Evolutionary conservation across 2,329 filamentous ascomycete species (phyloP), one percentile per base, ranked within the genome.

Genomic region (Curvularia eragrostidis): DNA sequence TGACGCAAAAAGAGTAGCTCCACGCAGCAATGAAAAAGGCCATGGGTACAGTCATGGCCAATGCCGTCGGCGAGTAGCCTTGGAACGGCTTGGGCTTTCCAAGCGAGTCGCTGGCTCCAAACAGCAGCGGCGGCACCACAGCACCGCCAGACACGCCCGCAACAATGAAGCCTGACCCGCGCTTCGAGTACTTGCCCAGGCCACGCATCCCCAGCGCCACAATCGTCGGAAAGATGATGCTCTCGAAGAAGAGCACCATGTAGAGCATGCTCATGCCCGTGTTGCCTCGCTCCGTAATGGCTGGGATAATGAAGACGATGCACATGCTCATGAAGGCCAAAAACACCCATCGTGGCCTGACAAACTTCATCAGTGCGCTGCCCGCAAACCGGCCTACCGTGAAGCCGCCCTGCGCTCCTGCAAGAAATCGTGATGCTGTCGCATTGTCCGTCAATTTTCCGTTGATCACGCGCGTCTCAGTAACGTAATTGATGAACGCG

Each of bases 141-240:
- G 91, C 90, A 56, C 91, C 91, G 13, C 91, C 90, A 15, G 84
- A 81, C 0, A 93, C 89, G 63, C 88, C 89, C 4, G 82, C 88
- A 1, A 92, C 84, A 63, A 96, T 87, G 73, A 86, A 89, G 1
- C 89, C 89, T 2, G 87, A 88, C 1, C 90, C 91, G 59, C 89
- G 84, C 80, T 93, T 93, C 34, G 88, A 91, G 77, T 94, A 88
- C 18, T 87, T 84, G 5, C 91, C 91, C 1, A 93, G 82, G 2
- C 89, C 90, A 21, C 91, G 86, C 58, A 96, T 87, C 3, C 89
- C 90, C 12, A 95, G 83, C 3, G 90, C 87, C 65, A 93, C 92
- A 58, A 95, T 88, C 1, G 93, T 87, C 0, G 93, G 92, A 82
- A 91, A 96, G 66, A 91, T 86, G 50, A 92, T 91, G 0, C 89